Conservation (phyloP, 2,329 filamentous ascomycete species). For the Diplodia scrobiculata region DNA sequence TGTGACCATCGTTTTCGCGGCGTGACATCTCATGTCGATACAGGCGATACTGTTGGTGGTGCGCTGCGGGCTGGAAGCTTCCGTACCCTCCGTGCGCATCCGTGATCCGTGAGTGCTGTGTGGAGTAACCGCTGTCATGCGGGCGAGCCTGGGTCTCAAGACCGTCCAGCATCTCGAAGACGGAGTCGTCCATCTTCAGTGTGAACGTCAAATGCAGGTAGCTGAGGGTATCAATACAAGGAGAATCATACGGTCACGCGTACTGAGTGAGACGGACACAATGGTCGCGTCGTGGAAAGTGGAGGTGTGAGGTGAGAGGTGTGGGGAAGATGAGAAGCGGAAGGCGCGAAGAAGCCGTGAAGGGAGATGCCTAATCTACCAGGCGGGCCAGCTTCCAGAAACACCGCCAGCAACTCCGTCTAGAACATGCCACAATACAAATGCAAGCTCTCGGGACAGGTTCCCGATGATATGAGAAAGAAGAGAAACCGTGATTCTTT, state of each 20-base stretch:
- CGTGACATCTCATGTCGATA: neutral
- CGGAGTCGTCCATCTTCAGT: constrained; percentile 13
- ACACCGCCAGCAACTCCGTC: neutral
- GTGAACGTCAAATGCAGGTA: neutral
- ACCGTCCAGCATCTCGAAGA: constrained; percentile 29
- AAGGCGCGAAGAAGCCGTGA: neutral
- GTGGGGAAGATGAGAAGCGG: neutral
- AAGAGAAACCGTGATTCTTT: neutral
- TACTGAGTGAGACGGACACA: neutral
- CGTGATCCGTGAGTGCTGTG: neutral
- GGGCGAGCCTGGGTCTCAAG: neutral
- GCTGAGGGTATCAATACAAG: neutral
- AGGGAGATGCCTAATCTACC: neutral
- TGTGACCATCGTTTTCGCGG: neutral
- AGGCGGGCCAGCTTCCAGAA: neutral
- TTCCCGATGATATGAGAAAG: neutral
- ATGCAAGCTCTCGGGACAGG: neutral
- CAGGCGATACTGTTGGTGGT: neutral
- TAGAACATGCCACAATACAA: neutral
- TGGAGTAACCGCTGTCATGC: neutral
- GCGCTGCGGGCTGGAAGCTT: no score
- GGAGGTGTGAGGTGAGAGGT: neutral
- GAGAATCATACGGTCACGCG: neutral
- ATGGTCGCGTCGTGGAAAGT: neutral
- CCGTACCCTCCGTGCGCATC: neutral